A percentile compares a stretch with the other conserved stretches of the same genome.
These are phyloP conservation scores for Pichia californica DNA, from an alignment of 805 yeast species.

Conservation along the genomic window DNA sequence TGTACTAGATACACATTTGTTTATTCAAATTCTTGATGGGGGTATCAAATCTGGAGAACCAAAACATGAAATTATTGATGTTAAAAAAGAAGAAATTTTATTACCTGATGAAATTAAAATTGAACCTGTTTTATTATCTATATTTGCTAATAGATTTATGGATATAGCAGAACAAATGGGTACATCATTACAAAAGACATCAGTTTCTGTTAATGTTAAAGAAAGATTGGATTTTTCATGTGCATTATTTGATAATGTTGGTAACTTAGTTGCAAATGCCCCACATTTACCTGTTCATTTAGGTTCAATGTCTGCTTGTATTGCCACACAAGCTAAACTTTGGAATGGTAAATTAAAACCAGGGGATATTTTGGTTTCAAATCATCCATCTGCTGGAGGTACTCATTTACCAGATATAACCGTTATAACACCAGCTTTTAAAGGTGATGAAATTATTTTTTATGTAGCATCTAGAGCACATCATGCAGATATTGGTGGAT, in stretches of 20 bases:
- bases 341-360: conserved; percentile 61
- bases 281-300: conserved; percentile 85
- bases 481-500: conserved; percentile 94
- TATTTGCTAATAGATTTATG: conserved; percentile 81
- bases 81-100: background rate
- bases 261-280: conserved; percentile 82
- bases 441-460: conserved; percentile 56
- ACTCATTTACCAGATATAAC: conserved; percentile 89
- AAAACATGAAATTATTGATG: background rate
- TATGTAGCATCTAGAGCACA: conserved; percentile 94
- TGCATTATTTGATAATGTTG: conserved; percentile 70
- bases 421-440: conserved; percentile 83
- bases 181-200: conserved; percentile 66
- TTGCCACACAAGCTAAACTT: conserved; percentile 52
- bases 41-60: conserved; percentile 11
- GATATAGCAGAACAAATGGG: conserved; percentile 93
- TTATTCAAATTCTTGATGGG: conserved; percentile 7
- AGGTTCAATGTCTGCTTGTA: conserved; percentile 81
- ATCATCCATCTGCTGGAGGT: conserved; percentile 82
- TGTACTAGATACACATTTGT: conserved; percentile 56
- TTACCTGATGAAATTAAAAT: conserved; percentile 25
- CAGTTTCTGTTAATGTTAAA: conserved; percentile 78
- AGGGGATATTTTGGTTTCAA: conserved; percentile 74
- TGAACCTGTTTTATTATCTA: conserved; percentile 69
- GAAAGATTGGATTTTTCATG: conserved; percentile 81